Conservation (phyloP, 2,329 filamentous ascomycete species). For the Penicillium freii region DNA sequence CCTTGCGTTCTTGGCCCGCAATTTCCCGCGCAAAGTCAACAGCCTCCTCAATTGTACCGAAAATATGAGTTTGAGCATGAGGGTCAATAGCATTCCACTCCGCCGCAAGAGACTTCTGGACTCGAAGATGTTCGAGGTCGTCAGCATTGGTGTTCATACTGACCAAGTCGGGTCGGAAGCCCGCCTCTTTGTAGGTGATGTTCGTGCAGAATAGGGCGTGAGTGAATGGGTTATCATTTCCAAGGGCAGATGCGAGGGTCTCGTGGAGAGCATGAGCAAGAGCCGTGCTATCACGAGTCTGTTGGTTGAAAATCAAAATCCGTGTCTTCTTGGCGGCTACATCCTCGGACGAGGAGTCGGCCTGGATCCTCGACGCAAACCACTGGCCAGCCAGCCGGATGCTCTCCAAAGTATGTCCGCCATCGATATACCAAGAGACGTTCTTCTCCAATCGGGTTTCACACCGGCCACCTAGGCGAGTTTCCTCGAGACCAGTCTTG, state of each 20-base stretch:
- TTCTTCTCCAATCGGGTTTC: slow-evolving; percentile 61
- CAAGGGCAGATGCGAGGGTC: slow-evolving; percentile 49
- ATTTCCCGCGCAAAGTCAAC: slow-evolving; percentile 56
- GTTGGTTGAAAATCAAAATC: slow-evolving; percentile 86
- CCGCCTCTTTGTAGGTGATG: slow-evolving; percentile 59
- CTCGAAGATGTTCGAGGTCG: slow-evolving; percentile 58
- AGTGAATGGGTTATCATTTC: slow-evolving; percentile 56
- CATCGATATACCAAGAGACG: slow-evolving; percentile 77
- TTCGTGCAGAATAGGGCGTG: slow-evolving; percentile 82
- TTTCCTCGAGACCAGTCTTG: slow-evolving; percentile 62
- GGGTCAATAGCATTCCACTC: slow-evolving; percentile 60
- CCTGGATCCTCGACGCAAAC: slow-evolving; percentile 60
- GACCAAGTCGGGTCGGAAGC: slow-evolving; percentile 63
- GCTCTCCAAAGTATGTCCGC: slow-evolving; percentile 83
- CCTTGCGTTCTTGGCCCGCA: slow-evolving; percentile 35
- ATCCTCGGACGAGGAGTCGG: slow-evolving; percentile 34
- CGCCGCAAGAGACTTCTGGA: slow-evolving; percentile 66
- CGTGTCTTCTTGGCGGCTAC: slow-evolving; percentile 45
- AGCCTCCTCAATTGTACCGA: slow-evolving; percentile 67
- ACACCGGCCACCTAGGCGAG: slow-evolving; percentile 72
- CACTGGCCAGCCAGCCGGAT: slow-evolving; percentile 72
- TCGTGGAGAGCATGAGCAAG: slow-evolving; percentile 64
- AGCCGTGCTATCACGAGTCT: slow-evolving; percentile 71
- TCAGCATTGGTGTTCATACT: slow-evolving; percentile 60
- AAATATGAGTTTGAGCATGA: slow-evolving; percentile 54